Conservation (phyloP, 129 eudicot species). For the Flaveria robusta region DNA sequence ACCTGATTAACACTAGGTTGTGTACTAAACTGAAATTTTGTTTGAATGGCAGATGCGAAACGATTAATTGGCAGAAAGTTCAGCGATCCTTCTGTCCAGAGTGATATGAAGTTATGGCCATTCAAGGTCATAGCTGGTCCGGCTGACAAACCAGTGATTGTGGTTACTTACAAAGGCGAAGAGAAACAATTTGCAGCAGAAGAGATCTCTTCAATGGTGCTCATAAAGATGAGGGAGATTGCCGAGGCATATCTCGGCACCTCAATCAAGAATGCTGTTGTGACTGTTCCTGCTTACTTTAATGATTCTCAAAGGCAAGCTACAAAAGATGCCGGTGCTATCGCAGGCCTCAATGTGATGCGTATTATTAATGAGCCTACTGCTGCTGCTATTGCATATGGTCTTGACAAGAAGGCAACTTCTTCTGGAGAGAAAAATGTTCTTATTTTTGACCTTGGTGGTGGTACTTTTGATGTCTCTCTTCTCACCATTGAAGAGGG, state of each 20-base stretch:
- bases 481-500: conserved; percentile 43
- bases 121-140: conserved; percentile 53
- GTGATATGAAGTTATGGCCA: conserved; percentile 52
- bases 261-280: conserved; percentile 40
- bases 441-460: conserved; percentile 22
- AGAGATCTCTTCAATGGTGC: conserved; percentile 6
- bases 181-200: conserved; percentile 5
- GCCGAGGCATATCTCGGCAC: conserved; percentile 48
- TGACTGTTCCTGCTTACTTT: conserved; percentile 48
- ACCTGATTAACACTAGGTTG: background rate
- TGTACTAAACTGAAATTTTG: background rate
- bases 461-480: conserved; percentile 42
- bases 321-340: background rate
- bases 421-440: conserved; percentile 47
- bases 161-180: conserved; percentile 42
- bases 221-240: conserved; percentile 48
- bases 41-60: conserved; percentile 42
- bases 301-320: conserved; percentile 20
- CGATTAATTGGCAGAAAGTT: conserved; percentile 48
- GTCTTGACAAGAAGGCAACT: conserved; percentile 51
- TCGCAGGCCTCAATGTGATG: conserved; percentile 2
- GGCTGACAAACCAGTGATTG: conserved; percentile 49
- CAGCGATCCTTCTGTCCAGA: conserved; percentile 46
- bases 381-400: conserved; percentile 59
- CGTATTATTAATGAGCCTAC: conserved; percentile 41